phyloP scores from a whole-genome alignment of 2,329 filamentous ascomycete species.

The Helminthosporium solani region DNA sequence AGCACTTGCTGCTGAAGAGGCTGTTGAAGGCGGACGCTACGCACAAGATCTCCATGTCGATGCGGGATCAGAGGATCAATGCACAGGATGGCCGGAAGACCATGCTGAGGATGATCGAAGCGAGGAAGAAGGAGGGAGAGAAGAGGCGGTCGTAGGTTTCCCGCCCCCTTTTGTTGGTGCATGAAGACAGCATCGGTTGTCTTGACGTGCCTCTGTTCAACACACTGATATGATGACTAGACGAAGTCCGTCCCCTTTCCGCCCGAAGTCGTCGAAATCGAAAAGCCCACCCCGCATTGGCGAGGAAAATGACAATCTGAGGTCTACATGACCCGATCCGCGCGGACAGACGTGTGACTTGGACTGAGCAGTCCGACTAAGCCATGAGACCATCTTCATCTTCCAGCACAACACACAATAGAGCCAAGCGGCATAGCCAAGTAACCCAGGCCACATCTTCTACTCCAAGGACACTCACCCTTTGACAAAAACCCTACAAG shows the following conservation, averaged over 20 bases:
- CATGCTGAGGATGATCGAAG: slow-evolving; percentile 87
- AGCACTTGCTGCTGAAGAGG: slow-evolving; percentile 83
- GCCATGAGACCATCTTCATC: too few species aligned
- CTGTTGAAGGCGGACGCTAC: slow-evolving; percentile 75
- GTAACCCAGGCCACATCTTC: too few species aligned
- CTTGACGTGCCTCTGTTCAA: neutral
- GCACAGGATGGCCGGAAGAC: slow-evolving; percentile 79
- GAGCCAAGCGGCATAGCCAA: too few species aligned
- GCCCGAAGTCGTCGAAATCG: slow-evolving; percentile 29
- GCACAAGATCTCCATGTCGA: slow-evolving; percentile 92
- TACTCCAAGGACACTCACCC: too few species aligned
- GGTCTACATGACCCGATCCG: neutral
- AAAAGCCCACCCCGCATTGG: slow-evolving; percentile 43
- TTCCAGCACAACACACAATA: too few species aligned
- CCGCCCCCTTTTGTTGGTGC: neutral
- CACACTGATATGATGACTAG: slow-evolving; percentile 15
- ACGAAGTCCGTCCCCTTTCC: slow-evolving; percentile 38
- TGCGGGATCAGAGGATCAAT: slow-evolving; percentile 81
- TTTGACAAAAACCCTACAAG: too few species aligned
- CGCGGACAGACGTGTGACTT: too few species aligned
- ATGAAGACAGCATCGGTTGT: neutral
- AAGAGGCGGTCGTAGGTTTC: slow-evolving; percentile 72
- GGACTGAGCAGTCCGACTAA: too few species aligned
- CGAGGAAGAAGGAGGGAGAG: slow-evolving; percentile 82
- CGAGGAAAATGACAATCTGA: slow-evolving; percentile 31